Evolutionary conservation across 768 basidiomycete genomes (phyloP).

Genomic region (Scleroderma bovista): DNA sequence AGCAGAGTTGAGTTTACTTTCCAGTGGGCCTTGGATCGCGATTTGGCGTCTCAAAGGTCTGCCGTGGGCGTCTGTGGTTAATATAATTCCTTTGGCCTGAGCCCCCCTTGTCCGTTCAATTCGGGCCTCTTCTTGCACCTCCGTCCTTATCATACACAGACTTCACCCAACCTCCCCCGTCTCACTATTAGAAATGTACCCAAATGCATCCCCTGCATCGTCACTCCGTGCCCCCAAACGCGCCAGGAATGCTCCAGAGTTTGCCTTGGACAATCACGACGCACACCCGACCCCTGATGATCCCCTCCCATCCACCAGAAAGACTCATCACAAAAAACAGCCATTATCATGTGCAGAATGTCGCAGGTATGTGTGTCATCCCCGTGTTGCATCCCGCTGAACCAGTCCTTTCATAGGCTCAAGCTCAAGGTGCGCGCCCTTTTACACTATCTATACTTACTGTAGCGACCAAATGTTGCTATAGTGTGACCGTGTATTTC

Average conservation of each 20-base stretch:
- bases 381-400: not conserved
- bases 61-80: conserved; percentile 7
- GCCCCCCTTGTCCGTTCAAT: conserved; percentile 10
- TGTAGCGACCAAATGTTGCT: conserved; percentile 7
- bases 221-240: conserved; percentile 41
- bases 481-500: conserved; percentile 61
- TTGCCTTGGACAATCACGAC: conserved; percentile 17
- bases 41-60: conserved; percentile 1
- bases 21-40: too few species aligned
- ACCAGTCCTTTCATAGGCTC: conserved; percentile 24
- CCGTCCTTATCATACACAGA: conserved; percentile 14
- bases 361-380: conserved; percentile 38
- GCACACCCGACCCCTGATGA: conserved; percentile 9
- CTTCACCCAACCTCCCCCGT: conserved; percentile 4
- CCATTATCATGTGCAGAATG: conserved; percentile 63
- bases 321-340: conserved; percentile 27
- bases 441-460: not conserved
- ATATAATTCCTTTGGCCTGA: conserved; percentile 4
- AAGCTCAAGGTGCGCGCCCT: conserved; percentile 48
- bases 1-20: not conserved
- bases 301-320: conserved; percentile 3
- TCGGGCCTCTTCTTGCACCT: conserved; percentile 15
- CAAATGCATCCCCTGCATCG: conserved; percentile 7
- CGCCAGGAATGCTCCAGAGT: conserved; percentile 32
- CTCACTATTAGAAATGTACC: conserved; percentile 2